Base-by-base conservation (phyloP, 306 rosid species). In the Albizia julibrissin region DNA sequence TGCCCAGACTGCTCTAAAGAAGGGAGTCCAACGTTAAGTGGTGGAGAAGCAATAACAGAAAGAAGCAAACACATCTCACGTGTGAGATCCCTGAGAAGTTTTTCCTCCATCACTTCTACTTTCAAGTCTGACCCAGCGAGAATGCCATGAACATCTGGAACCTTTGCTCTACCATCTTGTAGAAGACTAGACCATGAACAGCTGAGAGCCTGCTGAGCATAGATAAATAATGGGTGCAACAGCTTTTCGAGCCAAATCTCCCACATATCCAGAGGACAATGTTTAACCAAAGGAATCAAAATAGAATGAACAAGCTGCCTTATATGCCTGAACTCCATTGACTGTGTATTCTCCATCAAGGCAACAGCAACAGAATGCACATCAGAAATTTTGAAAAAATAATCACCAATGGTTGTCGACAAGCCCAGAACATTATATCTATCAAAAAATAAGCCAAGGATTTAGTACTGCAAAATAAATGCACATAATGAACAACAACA, bases 251-350 rank as follows among this genome's bases (percentile, higher is more conserved):
- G 88, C 99, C 99, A 93, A 69, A 74, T 77, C 75, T 93, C 98
- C 98, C 99, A 92, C 92, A 88, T 82, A 73, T 93, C 92, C 46
- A 83, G 69, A 81, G 99, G 97, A 75, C 99, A 96, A 83, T 73
- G 21, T 84, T 92, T 96, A 69, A 91, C 92, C 85, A 96, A 86
- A 61, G 94, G 99, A 87, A 93, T 89, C 79, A 93, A 74, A 82
- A 85, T 83, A 50, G 97, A 89, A 89, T 96, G 99, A 81, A 93
- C 93, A 87, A 96, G 97, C 87, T 84, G 94, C 78, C 91, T 90
- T 71, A 92, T 83, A 88, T 96, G 99, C 88, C 99, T 91, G 94
- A 96, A 96, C 78, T 96, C 99, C 97, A 93, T 96, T 21, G 97
- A 91, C 65, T 92, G 96, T 79, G 93, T 79, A 87, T 96, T 96